Evolutionary conservation across 2,329 filamentous ascomycete species (phyloP), one percentile per base, ranked within the genome.

Genomic region (Fusarium incarnatum): DNA sequence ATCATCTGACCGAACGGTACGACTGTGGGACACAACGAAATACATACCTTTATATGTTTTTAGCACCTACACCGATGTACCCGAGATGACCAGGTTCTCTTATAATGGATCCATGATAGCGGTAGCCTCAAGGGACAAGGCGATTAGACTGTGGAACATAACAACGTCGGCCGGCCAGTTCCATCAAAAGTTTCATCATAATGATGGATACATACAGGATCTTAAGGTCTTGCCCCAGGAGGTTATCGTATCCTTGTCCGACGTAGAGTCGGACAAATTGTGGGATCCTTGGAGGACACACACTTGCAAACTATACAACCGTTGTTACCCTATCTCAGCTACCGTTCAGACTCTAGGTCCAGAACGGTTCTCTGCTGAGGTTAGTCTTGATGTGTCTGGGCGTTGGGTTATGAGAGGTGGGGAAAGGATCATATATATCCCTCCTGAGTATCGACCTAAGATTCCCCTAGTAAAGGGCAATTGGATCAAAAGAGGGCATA

Each of bases 261-360:
- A 8, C 4, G 8, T 1, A 9, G 30, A 8, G 7, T 5, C 30
- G 5, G 30, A 9, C 30, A 16, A 9, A 15, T 5, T 8, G 8
- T 32, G 15, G 30, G 30, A 32, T 5, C 30, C 15, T 16, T 32
- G 7, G 30, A 5, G 5, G 4, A 32, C 30, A 3, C 15, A 16
- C 1, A 32, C 7, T 32, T 32, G 16, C 30, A 32, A 8, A 16
- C 15, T 32, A 0, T 15, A 7, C 0, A 15, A 32, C 1, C 13
- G 7, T 0, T 32, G 13, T 4, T 32, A 32, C 7, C 7, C 30
- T 1, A 3, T 30, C 12, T 15, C 28, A 15, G 6, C 2, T 30
- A 3, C 2, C 7, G 2, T 0, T 8, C 28, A 15, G 6, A 3
- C 12, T 15, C 2, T 7, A 1, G 0, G 15, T 8, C 12, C 13